phyloP scores from a whole-genome alignment of 768 basidiomycete genomes.

The Pluteus cervinus region DNA sequence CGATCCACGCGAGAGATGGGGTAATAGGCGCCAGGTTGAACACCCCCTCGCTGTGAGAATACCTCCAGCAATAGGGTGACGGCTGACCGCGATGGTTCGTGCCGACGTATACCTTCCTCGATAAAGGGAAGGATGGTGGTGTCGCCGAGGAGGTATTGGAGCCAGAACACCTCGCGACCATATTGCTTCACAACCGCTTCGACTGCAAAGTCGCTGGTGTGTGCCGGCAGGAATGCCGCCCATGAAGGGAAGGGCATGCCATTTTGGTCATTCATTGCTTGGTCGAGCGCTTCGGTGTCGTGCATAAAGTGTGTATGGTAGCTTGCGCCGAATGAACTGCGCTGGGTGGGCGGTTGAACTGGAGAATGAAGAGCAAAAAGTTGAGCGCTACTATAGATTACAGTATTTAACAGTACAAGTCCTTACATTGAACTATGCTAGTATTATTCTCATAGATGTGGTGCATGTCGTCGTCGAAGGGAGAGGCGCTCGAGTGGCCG shows the following conservation, averaged over 20 bases:
- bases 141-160: conserved; percentile 69
- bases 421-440: conserved; percentile 73
- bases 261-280: too few relatives aligned
- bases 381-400: conserved; percentile 69
- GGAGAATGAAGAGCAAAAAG: conserved; percentile 28
- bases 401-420: conserved; percentile 64
- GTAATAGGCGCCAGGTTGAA: too few relatives aligned
- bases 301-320: too few relatives aligned
- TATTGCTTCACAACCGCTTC: conserved; percentile 38
- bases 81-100: conserved; percentile 46
- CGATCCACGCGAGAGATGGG: background rate
- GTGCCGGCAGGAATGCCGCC: too few relatives aligned
- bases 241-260: too few relatives aligned
- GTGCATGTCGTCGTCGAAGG: conserved; percentile 10
- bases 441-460: conserved; percentile 18
- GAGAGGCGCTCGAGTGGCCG: conserved; percentile 10
- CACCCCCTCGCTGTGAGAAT: too few relatives aligned
- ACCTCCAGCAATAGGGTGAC: conserved; percentile 60
- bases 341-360: too few relatives aligned
- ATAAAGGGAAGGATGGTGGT: conserved; percentile 42
- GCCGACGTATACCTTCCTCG: conserved; percentile 40
- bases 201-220: conserved; percentile 12
- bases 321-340: too few relatives aligned
- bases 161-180: conserved; percentile 52
- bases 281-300: too few relatives aligned